phyloP scores from a whole-genome alignment of 495 filamentous ascomycete species.

The Jackrogersella multiformis region DNA sequence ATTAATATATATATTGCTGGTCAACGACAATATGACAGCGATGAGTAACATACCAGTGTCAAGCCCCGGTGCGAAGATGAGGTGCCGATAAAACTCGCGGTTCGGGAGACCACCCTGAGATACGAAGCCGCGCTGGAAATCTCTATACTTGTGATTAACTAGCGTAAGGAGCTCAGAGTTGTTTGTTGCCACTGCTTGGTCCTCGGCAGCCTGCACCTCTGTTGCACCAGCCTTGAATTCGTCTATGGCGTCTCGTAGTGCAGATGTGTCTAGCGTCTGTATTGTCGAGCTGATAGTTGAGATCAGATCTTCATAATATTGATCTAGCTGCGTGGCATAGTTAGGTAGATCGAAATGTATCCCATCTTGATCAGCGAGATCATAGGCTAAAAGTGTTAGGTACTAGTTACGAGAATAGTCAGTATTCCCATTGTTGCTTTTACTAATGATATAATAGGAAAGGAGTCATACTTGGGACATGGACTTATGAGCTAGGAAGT shows the following conservation, averaged over 20 bases:
- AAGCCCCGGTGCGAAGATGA: slow-evolving; percentile 77
- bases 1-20: slow-evolving; percentile 42
- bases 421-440: background rate
- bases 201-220: slow-evolving; percentile 64
- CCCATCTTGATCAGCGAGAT: slow-evolving; percentile 76
- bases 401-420: slow-evolving; percentile 59
- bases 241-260: slow-evolving; percentile 49
- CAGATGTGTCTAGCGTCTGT: slow-evolving; percentile 50
- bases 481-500: slow-evolving; percentile 75
- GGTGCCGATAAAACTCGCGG: slow-evolving; percentile 85
- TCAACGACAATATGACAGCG: slow-evolving; percentile 62
- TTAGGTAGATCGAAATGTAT: slow-evolving; percentile 76
- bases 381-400: slow-evolving; percentile 75
- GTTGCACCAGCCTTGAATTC: slow-evolving; percentile 64
- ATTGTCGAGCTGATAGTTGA: slow-evolving; percentile 58
- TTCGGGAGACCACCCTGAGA: slow-evolving; percentile 80
- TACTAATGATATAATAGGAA: slow-evolving; percentile 58
- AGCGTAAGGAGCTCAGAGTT: slow-evolving; percentile 68
- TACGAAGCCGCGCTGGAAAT: slow-evolving; percentile 80
- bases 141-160: slow-evolving; percentile 70
- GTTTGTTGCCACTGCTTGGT: slow-evolving; percentile 69
- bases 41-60: slow-evolving; percentile 62
- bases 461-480: slow-evolving; percentile 59
- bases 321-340: slow-evolving; percentile 69
- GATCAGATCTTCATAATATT: slow-evolving; percentile 67